Conservation (phyloP, 2,329 filamentous ascomycete genomes). For the Dactylonectria macrodidyma region DNA sequence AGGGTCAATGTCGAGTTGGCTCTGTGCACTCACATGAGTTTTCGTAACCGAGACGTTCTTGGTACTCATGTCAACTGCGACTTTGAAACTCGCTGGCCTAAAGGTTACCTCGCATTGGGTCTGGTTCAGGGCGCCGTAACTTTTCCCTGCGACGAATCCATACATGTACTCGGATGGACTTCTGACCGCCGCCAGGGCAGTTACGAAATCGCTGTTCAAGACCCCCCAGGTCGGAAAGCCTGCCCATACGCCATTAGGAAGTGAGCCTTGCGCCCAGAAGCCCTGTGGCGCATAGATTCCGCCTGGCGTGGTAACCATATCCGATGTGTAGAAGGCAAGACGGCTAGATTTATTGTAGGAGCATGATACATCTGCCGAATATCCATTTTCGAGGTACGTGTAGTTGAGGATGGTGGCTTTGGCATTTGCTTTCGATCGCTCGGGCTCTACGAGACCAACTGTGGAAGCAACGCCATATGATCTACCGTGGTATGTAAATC, state of each 20-base stretch:
- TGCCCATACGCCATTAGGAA: neutral
- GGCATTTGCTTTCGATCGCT: neutral
- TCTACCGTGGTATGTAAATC: neutral
- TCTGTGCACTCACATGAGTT: neutral
- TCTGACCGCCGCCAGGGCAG: neutral
- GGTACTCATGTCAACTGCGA: neutral
- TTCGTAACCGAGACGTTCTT: neutral
- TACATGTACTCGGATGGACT: conserved; percentile 10
- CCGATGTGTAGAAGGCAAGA: neutral
- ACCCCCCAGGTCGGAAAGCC: conserved; percentile 1
- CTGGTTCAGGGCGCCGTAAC: neutral
- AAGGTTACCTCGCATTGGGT: neutral
- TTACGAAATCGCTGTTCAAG: neutral
- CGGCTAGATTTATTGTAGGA: neutral
- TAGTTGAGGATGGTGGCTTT: neutral
- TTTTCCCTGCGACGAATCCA: neutral
- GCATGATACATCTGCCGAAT: neutral
- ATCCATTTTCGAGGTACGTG: neutral
- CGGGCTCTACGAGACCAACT: neutral
- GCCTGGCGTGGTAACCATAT: neutral
- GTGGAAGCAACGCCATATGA: conserved; percentile 5
- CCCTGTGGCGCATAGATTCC: conserved; percentile 7
- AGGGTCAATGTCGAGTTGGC: neutral
- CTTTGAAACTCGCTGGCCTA: neutral
- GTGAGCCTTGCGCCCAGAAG: conserved; percentile 1